These are phyloP conservation scores for Oxyria digyna DNA, from an alignment of 148 eudicot genomes.

Conservation along the genomic window DNA sequence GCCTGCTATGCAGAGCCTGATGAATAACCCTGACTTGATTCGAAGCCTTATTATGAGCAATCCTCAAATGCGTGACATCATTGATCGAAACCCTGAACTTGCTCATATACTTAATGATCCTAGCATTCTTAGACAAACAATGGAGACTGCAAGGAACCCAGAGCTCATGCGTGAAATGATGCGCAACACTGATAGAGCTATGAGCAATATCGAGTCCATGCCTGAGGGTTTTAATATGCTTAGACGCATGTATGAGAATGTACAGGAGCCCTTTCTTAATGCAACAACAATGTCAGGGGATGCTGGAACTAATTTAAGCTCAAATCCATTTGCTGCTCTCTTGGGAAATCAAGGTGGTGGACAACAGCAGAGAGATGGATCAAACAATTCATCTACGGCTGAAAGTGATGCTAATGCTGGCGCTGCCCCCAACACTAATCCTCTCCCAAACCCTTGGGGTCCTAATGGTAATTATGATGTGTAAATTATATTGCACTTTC, in stretches of 20 bases:
- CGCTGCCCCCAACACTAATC: conserved; percentile 61
- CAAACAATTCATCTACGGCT: conserved; percentile 48
- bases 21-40: conserved; percentile 90
- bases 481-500: not conserved
- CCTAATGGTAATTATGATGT: conserved; percentile 43
- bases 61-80: conserved; percentile 96
- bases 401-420: conserved; percentile 46
- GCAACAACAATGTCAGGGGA: conserved; percentile 79
- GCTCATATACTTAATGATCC: conserved; percentile 91
- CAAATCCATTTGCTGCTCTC: conserved; percentile 86
- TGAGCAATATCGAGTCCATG: conserved; percentile 96
- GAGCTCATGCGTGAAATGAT: conserved; percentile 99
- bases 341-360: conserved; percentile 69
- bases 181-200: conserved; percentile 98
- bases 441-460: conserved; percentile 92
- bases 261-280: conserved; percentile 90
- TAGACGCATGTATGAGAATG: conserved; percentile 98
- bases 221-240: conserved; percentile 98
- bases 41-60: conserved; percentile 79
- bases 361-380: conserved; percentile 52
- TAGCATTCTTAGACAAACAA: conserved; percentile 81
- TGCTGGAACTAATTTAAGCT: conserved; percentile 35
- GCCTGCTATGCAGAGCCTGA: conserved; percentile 84
- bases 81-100: conserved; percentile 92
- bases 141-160: conserved; percentile 95